These are phyloP conservation scores for Pestalotiopsis sp. DNA, from an alignment of 2,329 filamentous ascomycete genomes.

Conservation along the genomic window DNA sequence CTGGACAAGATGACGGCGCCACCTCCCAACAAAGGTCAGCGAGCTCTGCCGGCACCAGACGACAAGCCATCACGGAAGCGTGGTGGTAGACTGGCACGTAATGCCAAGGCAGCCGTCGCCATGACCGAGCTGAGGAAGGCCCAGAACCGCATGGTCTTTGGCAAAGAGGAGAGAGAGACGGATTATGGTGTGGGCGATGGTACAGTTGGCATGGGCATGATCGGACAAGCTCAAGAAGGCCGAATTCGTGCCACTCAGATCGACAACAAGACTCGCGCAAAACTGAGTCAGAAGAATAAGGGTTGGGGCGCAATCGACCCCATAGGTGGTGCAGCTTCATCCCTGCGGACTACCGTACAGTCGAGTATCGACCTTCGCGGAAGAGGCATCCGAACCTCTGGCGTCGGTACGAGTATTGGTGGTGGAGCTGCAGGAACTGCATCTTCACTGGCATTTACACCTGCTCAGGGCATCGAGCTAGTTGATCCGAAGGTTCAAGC, in stretches of 20 bases:
- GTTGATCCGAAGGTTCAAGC: constrained; percentile 91
- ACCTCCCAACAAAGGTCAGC: constrained; percentile 83
- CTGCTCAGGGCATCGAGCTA: constrained; percentile 90
- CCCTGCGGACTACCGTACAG: constrained; percentile 77
- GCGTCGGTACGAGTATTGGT: constrained; percentile 74
- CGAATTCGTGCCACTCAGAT: constrained; percentile 86
- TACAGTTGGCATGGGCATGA: constrained; percentile 92
- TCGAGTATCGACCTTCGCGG: constrained; percentile 72
- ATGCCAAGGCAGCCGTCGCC: constrained; percentile 94
- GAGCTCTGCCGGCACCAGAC: constrained; percentile 88
- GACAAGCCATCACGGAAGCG: constrained; percentile 94
- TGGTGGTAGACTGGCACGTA: constrained; percentile 84
- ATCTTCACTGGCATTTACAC: constrained; percentile 89
- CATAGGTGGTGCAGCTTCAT: constrained; percentile 72
- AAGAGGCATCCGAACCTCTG: constrained; percentile 78
- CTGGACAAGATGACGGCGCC: constrained; percentile 93
- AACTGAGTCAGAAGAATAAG: constrained; percentile 92
- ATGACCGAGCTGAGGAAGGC: constrained; percentile 97
- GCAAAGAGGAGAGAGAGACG: constrained; percentile 91
- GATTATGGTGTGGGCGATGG: constrained; percentile 86
- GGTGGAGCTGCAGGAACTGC: constrained; percentile 71
- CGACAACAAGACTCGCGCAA: constrained; percentile 90
- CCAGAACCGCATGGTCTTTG: constrained; percentile 94
- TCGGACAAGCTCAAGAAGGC: constrained; percentile 86
- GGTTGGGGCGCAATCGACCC: constrained; percentile 83